Evolutionary conservation across 1,284 basidiomycete genomes (phyloP), one percentile per base, ranked within the genome.

Genomic region (Gomphus bonarii): DNA sequence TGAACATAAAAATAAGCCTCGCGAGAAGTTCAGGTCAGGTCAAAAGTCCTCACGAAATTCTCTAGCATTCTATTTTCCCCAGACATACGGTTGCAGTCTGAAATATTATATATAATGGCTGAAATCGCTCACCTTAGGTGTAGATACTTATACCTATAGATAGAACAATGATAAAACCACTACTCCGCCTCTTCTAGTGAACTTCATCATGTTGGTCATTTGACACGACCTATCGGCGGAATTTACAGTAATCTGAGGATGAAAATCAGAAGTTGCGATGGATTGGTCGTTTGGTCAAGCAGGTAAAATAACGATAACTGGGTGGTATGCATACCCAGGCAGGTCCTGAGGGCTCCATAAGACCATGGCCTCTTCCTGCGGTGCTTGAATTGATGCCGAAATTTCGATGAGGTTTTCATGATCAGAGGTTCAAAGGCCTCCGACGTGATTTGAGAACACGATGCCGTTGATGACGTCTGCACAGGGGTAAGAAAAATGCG

Each of bases 21-120:
- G n/a, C 38, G 33, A 30, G 38, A 43, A 35, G 33, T 6, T 22
- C 18, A 20, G 12, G 14, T 7, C 33, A 20, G 3, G 38, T n/a
- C n/a, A 51, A n/a, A 20, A 22, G 33, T 18, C 25, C 25, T 20
- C 69, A 86, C 68, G 63, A 94, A 85, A 38, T 81, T 79, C 61
- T 97, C 93, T 7, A 91, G 71, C 84, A 97, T 91, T 22, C 92
- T 75, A 65, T 81, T 91, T 60, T 89, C 81, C 31, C 80, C 78
- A 0, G 78, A 78, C 16, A 76, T 78, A 22, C 83, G 80, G 64
- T 81, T 90, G 65, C 88, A 91, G 70, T 97, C 64, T 91, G 88
- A 65, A 82, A 97, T 12, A 95, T 75, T 62, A 84, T 86, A 65
- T 92, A 84, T 14, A 89, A 82, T 0, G 87, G 85, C 88, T 92